A percentile compares a stretch with the other conserved stretches of the same genome.
These are phyloP conservation scores for Didymella keratinophila DNA, from an alignment of 2,329 filamentous ascomycete species.

Conservation along the genomic window DNA sequence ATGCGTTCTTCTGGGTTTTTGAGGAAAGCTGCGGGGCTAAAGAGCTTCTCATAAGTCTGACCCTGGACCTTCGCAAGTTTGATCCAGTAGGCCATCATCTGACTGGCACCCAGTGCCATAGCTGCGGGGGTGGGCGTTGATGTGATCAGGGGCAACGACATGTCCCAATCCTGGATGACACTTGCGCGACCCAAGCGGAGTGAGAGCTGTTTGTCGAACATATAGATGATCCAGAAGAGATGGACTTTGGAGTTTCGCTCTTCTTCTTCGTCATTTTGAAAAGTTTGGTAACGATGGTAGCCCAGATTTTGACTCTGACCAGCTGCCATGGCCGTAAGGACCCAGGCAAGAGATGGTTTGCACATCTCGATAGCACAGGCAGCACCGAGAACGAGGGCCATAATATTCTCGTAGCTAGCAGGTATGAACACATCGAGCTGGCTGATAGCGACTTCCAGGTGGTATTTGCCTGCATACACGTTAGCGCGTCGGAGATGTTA, in stretches of 20 bases:
- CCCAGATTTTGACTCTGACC: constrained; percentile 45
- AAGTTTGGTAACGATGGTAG: constrained; percentile 47
- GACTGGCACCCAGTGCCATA: constrained; percentile 22
- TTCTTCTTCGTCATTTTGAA: constrained; percentile 44
- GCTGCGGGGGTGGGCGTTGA: constrained; percentile 13
- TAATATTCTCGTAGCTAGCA: constrained; percentile 48
- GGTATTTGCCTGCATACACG: constrained; percentile 45
- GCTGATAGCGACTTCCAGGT: constrained; percentile 53
- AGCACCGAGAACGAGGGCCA: constrained; percentile 44
- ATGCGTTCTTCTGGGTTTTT: constrained; percentile 37
- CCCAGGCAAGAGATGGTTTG: constrained; percentile 48
- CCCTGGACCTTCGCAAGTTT: constrained; percentile 47
- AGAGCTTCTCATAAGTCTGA: constrained; percentile 48
- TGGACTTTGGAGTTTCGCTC: constrained; percentile 41
- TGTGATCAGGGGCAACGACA: constrained; percentile 37
- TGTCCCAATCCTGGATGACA: constrained; percentile 51
- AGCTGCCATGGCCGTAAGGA: constrained; percentile 43
- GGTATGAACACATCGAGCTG: constrained; percentile 46
- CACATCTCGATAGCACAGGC: constrained; percentile 46
- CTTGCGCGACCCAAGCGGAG: constrained; percentile 49
- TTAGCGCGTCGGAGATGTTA: background rate
- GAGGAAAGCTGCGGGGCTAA: constrained; percentile 46
- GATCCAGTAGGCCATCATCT: constrained; percentile 46
- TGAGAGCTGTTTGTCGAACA: constrained; percentile 51
- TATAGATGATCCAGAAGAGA: constrained; percentile 51